Evolutionary conservation across 2,329 filamentous ascomycete species (phyloP).

Genomic region (Fusarium virguliforme): DNA sequence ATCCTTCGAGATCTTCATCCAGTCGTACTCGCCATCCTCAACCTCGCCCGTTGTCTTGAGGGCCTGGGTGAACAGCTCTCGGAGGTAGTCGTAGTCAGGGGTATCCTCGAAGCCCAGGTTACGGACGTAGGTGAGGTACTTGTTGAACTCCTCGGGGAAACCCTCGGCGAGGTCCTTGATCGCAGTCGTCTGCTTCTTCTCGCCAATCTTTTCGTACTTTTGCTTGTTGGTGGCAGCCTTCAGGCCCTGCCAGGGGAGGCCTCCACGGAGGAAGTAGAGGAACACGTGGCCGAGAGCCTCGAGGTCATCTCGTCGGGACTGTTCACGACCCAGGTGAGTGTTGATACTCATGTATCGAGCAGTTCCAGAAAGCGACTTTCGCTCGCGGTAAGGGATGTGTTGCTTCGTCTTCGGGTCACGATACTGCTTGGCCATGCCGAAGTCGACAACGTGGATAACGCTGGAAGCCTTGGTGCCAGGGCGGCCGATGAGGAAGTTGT

Average conservation of each 20-base stretch:
- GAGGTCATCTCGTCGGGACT: conserved; percentile 95
- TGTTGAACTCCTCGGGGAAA: conserved; percentile 97
- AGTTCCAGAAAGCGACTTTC: conserved; percentile 96
- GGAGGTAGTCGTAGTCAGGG: conserved; percentile 97
- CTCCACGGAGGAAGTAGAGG: conserved; percentile 82
- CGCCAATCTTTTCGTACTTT: conserved; percentile 99
- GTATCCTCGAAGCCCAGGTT: conserved; percentile 99
- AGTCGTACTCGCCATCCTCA: conserved; percentile 99
- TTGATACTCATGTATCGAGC: conserved; percentile 99
- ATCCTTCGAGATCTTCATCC: conserved; percentile 95
- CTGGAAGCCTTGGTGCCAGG: conserved; percentile 95
- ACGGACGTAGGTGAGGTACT: conserved; percentile 96
- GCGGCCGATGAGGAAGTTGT: conserved; percentile 98
- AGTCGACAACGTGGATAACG: conserved; percentile 98
- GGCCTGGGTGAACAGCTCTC: conserved; percentile 95
- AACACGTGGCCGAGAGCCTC: conserved; percentile 87
- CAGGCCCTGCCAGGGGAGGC: conserved; percentile 80
- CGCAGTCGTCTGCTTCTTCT: conserved; percentile 98
- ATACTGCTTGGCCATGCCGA: conserved; percentile 99
- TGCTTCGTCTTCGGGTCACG: conserved; percentile 99
- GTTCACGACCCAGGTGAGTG: conserved; percentile 95
- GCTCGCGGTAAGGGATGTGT: conserved; percentile 96
- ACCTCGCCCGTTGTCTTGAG: conserved; percentile 95
- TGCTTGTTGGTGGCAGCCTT: conserved; percentile 89
- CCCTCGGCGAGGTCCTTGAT: conserved; percentile 98